These are phyloP conservation scores for Arthonia radiata DNA, from an alignment of 495 filamentous ascomycete genomes.

Conservation along the genomic window DNA sequence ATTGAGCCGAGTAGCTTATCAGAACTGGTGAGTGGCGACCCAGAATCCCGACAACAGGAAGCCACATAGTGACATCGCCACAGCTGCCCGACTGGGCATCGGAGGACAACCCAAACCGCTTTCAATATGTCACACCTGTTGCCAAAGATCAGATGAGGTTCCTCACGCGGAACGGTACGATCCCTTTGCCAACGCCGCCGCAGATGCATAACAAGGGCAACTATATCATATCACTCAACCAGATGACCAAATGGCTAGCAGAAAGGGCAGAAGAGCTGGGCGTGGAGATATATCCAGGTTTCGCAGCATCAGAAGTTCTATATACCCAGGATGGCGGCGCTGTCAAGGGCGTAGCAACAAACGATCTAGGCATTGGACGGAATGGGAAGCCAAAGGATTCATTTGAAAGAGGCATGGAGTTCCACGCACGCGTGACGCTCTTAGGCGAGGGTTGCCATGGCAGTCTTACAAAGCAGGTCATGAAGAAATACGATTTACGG, in stretches of 20 bases:
- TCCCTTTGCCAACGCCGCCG: slow-evolving; percentile 67
- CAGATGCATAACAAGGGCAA: slow-evolving; percentile 99
- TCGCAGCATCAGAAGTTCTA: slow-evolving; percentile 79
- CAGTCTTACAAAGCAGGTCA: slow-evolving; percentile 82
- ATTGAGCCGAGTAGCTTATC: slow-evolving; percentile 74
- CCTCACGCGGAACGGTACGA: slow-evolving; percentile 55
- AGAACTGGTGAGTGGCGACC: too few species aligned
- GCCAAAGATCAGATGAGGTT: slow-evolving; percentile 77
- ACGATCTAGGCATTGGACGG: slow-evolving; percentile 66
- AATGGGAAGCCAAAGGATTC: slow-evolving; percentile 64
- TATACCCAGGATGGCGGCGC: slow-evolving; percentile 68
- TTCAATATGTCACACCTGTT: slow-evolving; percentile 62
- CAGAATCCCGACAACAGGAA: too few species aligned
- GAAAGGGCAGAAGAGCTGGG: slow-evolving; percentile 88
- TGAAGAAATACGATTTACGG: slow-evolving; percentile 82
- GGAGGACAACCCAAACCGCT: slow-evolving; percentile 63
- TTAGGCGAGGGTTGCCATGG: slow-evolving; percentile 93
- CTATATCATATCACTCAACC: slow-evolving; percentile 86
- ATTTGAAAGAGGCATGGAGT: slow-evolving; percentile 98
- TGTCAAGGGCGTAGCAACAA: slow-evolving; percentile 87
- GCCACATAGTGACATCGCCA: too few species aligned
- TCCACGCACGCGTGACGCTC: slow-evolving; percentile 82
- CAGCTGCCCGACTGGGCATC: slow-evolving; percentile 89
- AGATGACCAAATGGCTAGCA: slow-evolving; percentile 82
- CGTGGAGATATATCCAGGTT: slow-evolving; percentile 96